Conservation (phyloP, 164 flowering plant genomes). For the Tetrastigma voinierianum region DNA sequence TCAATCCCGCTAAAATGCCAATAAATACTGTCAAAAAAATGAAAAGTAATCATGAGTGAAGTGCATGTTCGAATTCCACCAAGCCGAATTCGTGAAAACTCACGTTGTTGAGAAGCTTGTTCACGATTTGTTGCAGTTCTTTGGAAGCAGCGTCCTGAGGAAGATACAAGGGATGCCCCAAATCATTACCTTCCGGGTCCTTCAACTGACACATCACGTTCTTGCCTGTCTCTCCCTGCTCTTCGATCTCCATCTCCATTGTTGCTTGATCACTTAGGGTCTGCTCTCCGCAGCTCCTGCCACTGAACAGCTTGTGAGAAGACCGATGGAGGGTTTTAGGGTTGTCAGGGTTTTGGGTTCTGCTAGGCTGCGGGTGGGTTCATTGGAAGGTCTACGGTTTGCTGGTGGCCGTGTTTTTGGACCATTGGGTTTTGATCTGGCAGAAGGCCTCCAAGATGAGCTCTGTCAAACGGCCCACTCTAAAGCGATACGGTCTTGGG, state of each 20-base stretch:
- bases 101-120: slow-evolving; percentile 80
- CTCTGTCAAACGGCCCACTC: no score
- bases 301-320: no score
- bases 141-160: slow-evolving; percentile 81
- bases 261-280: not conserved
- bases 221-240: slow-evolving; percentile 26
- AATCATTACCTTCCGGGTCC: slow-evolving; percentile 73
- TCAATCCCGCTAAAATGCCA: no score
- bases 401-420: no score
- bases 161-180: slow-evolving; percentile 74
- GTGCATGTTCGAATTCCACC: no score
- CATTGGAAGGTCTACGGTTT: no score
- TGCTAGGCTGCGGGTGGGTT: no score
- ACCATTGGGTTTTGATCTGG: no score
- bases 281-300: not conserved
- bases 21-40: not conserved
- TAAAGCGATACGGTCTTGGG: no score
- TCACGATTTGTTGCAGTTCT: slow-evolving; percentile 80
- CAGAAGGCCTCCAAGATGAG: no score
- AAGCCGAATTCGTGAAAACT: slow-evolving; percentile 1
- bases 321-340: no score
- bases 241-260: slow-evolving; percentile 40
- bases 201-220: slow-evolving; percentile 73
- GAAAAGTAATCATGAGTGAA: not conserved
- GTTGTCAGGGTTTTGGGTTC: no score